phyloP scores from a whole-genome alignment of 441 rosid genomes.

The Syzygium malaccense region DNA sequence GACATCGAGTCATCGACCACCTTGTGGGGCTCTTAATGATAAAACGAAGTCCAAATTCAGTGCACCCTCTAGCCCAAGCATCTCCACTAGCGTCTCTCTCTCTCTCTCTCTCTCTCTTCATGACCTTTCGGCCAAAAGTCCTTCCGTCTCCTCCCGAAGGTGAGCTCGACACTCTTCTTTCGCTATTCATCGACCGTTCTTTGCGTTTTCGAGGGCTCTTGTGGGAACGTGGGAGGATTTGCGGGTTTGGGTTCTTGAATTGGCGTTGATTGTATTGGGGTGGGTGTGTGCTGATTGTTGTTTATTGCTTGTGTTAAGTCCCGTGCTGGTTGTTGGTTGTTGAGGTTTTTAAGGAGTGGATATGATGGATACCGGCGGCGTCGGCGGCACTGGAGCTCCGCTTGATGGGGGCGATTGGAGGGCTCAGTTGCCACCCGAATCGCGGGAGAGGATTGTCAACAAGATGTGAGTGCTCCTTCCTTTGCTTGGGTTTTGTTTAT shows the following conservation, averaged over 20 bases:
- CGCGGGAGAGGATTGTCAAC: background rate
- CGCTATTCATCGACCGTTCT: background rate
- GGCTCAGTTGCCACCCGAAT: background rate
- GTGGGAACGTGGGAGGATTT: background rate
- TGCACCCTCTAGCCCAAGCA: no score
- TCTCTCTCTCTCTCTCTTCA: no score
- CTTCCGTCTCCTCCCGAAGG: no score
- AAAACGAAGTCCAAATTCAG: no score
- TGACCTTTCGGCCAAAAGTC: no score
- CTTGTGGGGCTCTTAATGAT: no score
- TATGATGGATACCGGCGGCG: background rate
- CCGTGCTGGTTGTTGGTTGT: background rate
- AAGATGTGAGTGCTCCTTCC: background rate
- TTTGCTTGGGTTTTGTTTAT: background rate
- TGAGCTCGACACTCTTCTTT: no score
- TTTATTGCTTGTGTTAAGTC: background rate
- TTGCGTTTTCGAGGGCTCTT: background rate
- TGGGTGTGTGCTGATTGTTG: background rate
- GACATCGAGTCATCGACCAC: no score
- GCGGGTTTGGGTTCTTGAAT: background rate
- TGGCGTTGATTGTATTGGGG: background rate
- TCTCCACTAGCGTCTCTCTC: no score
- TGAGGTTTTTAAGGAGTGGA: background rate
- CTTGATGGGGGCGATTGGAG: background rate
- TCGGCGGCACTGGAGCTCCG: background rate